Conservation (phyloP, 768 basidiomycete species). For the Tephrocybe sp. region DNA sequence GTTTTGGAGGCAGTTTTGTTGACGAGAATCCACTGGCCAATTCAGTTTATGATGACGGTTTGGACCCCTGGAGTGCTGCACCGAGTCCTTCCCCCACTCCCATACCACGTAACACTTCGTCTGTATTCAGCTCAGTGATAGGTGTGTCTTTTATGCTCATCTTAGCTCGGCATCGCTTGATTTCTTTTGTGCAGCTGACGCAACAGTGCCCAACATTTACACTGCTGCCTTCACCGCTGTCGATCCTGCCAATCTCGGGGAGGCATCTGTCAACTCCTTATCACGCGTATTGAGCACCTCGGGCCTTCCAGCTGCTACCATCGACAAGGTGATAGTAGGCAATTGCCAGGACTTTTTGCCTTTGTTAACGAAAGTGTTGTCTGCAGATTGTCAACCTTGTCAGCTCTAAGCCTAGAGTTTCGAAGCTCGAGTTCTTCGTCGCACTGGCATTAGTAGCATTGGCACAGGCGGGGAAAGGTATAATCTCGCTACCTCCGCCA, state of each 20-base stretch:
- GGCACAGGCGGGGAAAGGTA: constrained; percentile 81
- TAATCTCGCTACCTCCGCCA: constrained; percentile 7
- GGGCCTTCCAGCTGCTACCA: constrained; percentile 73
- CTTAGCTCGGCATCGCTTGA: neutral
- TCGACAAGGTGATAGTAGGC: constrained; percentile 64
- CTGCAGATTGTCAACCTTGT: constrained; percentile 89
- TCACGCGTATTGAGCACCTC: constrained; percentile 81
- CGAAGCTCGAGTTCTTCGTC: constrained; percentile 89
- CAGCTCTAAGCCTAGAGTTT: constrained; percentile 76
- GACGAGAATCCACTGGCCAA: constrained; percentile 73
- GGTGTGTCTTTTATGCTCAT: constrained; percentile 36
- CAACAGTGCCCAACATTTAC: constrained; percentile 79
- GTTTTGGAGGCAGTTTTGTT: constrained; percentile 72
- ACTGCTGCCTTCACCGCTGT: constrained; percentile 70
- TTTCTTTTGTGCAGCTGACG: constrained; percentile 55
- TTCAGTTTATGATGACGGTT: constrained; percentile 78
- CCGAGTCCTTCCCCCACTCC: constrained; percentile 73
- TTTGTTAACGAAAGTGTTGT: neutral
- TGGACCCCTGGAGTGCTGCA: constrained; percentile 78
- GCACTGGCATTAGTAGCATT: constrained; percentile 86
- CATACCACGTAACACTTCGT: constrained; percentile 45
- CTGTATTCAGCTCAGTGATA: constrained; percentile 69
- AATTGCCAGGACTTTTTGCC: neutral
- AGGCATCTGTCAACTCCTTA: constrained; percentile 80
- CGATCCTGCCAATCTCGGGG: constrained; percentile 69